Evolutionary conservation across 441 rosid genomes (phyloP).

Genomic region (Gossypium aridum): DNA sequence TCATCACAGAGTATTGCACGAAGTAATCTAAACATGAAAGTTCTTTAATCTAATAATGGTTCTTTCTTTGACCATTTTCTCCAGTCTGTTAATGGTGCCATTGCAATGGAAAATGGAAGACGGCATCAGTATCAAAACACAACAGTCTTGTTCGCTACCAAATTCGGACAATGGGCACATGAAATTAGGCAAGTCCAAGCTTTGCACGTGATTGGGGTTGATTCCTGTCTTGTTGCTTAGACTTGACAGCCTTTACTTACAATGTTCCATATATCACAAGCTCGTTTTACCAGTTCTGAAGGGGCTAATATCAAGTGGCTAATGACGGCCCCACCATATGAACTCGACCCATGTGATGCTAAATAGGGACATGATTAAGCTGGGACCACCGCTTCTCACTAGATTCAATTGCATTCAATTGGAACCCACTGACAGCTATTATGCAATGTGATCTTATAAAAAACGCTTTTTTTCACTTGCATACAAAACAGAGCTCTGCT

Average conservation of each 20-base stretch:
- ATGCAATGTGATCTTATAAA: background rate
- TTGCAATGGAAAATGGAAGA: background rate
- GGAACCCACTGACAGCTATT: background rate
- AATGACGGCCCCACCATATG: slow-evolving; percentile 2
- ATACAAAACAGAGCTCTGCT: slow-evolving; percentile 7
- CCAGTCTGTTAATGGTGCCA: background rate
- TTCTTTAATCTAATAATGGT: background rate
- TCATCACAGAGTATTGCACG: too few species aligned
- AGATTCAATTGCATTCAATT: slow-evolving; percentile 6
- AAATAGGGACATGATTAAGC: background rate
- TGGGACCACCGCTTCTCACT: background rate
- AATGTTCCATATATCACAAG: background rate
- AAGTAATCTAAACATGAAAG: too few species aligned
- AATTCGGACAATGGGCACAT: background rate
- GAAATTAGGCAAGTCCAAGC: background rate
- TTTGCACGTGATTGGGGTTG: background rate
- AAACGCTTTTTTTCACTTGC: background rate
- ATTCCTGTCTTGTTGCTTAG: background rate
- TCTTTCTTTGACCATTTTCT: background rate
- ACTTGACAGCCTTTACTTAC: background rate
- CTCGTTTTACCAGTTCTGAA: background rate
- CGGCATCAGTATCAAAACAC: background rate
- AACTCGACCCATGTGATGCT: slow-evolving; percentile 3
- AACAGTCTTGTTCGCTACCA: background rate
- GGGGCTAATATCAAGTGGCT: background rate